Base-by-base conservation (phyloP, 2,329 filamentous ascomycete species). In the Paramyrothecium roridum region DNA sequence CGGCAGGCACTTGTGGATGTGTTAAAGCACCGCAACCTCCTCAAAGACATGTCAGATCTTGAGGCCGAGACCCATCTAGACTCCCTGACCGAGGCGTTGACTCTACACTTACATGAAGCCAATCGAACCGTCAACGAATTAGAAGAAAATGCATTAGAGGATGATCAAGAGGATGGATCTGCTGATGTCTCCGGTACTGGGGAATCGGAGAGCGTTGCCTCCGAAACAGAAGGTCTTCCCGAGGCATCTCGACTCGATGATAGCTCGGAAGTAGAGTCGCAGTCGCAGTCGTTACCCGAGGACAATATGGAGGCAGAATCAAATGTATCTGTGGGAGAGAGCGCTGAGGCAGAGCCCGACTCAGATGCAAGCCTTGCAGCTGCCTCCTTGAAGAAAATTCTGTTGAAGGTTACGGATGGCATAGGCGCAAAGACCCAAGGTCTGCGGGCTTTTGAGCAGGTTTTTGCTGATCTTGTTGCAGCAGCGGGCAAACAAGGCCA, bases 1-100 rank as follows among this genome's bases (percentile, higher is more conserved):
- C 74, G 79, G 48, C 80, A 83, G 55, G 79, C 80, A 6, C 79
- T 85, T 22, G 75, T 81, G 56, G 75, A 82, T 47, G 82, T 82
- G 1, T 72, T 85, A 2, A 75, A 80, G 56, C 76, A 82, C 63
- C 82, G 79, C 56, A 80, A 80, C 3, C 72, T 85, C 8, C 69
- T 84, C 17, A 70, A 69, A 20, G 74, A 71, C 16, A 76, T 73
- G 52, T 75, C 76, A 0, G 69, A 74, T 4, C 70, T 74, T 13
- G 79, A 84, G 58, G 75, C 72, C 19, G 73, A 75, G 13, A 69
- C 70, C 16, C 81, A 82, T 55, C 70, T 85, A 8, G 76, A 82
- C 51, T 73, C 75, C 3, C 71, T 85, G 23, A 73, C 84, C 3
- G 72, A 76, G 46, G 77, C 80, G 7, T 65, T 85, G 20, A 78